Evolutionary conservation across 768 basidiomycete species (phyloP).

Genomic region (Pleurotus ostreatus): DNA sequence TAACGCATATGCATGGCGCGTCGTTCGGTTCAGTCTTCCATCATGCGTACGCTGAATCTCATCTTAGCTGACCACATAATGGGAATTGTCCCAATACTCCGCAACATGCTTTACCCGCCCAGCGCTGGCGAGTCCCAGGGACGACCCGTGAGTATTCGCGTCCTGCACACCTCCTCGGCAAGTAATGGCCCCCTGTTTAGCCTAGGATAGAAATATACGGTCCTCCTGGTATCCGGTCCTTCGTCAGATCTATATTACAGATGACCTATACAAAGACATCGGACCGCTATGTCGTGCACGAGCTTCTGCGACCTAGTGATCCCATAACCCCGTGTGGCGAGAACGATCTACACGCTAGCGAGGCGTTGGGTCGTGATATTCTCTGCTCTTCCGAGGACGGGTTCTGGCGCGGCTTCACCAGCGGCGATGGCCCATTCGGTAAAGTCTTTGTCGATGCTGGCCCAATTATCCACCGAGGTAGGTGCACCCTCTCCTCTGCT

Average conservation of each 20-base stretch:
- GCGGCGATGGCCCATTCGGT: constrained; percentile 32
- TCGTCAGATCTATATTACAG: constrained; percentile 66
- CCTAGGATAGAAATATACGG: constrained; percentile 73
- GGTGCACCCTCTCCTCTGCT: constrained; percentile 14
- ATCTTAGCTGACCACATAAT: constrained; percentile 65
- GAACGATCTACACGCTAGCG: constrained; percentile 51
- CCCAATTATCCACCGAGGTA: constrained; percentile 74
- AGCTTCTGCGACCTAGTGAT: constrained; percentile 62
- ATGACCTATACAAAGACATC: constrained; percentile 61
- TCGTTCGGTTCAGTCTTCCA: constrained; percentile 3
- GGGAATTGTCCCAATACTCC: constrained; percentile 67
- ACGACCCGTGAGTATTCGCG: too few relatives aligned
- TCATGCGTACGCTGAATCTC: background rate
- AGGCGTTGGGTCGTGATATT: constrained; percentile 61
- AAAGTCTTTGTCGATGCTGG: constrained; percentile 65
- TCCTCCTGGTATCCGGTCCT: constrained; percentile 70
- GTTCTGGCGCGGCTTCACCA: constrained; percentile 58
- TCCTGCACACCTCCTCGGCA: too few relatives aligned
- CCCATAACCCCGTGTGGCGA: constrained; percentile 45
- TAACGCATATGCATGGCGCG: constrained; percentile 83
- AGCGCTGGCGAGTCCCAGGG: constrained; percentile 12
- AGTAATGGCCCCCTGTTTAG: constrained; percentile 19
- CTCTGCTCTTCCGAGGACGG: constrained; percentile 47
- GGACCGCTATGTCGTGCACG: constrained; percentile 72
- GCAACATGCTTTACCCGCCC: constrained; percentile 51